Conservation (phyloP, 2,329 filamentous ascomycete genomes). For the Diaporthe sp. region DNA sequence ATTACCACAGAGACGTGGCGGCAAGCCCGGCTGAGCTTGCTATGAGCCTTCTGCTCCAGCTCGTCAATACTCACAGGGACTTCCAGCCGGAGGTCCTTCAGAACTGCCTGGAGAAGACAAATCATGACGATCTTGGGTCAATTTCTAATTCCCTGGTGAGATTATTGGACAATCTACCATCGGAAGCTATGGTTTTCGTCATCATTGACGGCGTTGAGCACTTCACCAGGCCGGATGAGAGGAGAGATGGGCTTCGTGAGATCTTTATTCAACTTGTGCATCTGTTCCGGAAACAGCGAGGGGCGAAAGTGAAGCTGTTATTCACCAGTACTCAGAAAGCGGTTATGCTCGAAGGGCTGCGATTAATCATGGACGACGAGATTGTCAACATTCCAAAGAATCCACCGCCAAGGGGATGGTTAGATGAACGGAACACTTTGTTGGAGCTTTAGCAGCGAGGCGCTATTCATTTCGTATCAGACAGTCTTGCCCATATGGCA, state of each 20-base stretch:
- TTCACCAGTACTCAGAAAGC: neutral
- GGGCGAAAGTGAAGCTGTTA: neutral
- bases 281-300: neutral
- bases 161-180: too few relatives aligned
- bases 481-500: neutral
- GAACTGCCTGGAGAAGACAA: too few relatives aligned
- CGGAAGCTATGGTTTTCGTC: neutral
- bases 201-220: neutral
- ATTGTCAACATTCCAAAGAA: neutral
- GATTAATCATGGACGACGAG: neutral
- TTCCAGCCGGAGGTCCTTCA: too few relatives aligned
- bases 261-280: neutral
- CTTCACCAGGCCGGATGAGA: neutral
- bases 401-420: neutral
- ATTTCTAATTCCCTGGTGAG: too few relatives aligned
- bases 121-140: too few relatives aligned
- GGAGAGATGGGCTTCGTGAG: neutral
- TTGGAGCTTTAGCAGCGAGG: neutral
- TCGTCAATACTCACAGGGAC: too few relatives aligned
- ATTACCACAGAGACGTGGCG: neutral
- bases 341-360: neutral
- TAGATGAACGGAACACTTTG: neutral
- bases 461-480: neutral
- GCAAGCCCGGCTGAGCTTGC: neutral
- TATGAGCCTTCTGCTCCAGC: neutral